These are phyloP conservation scores for Mortierella sp. DNA, from an alignment of 371 early-diverging fungal genomes.

Conservation along the genomic window DNA sequence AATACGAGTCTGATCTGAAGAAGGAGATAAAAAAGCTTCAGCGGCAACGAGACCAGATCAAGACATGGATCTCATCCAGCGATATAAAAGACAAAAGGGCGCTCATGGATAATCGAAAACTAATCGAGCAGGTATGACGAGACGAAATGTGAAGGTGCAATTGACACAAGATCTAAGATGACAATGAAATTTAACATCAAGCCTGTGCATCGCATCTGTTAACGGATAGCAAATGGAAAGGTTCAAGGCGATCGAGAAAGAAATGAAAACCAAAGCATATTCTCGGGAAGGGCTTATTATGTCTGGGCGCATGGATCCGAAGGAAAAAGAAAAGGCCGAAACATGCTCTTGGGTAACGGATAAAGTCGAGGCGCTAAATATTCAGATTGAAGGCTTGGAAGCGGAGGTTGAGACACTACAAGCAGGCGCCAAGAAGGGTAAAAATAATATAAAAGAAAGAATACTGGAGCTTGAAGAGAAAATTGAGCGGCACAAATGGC, in stretches of 20 bases:
- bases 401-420: slow-evolving; percentile 89
- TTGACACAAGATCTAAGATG: background rate
- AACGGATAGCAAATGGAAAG: slow-evolving; percentile 91
- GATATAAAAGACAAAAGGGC: slow-evolving; percentile 96
- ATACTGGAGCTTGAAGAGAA: slow-evolving; percentile 73
- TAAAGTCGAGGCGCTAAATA: slow-evolving; percentile 83
- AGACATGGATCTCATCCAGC: slow-evolving; percentile 90
- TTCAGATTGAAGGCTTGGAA: slow-evolving; percentile 91
- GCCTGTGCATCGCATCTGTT: background rate
- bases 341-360: slow-evolving; percentile 84
- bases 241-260: slow-evolving; percentile 97
- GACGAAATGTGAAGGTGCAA: background rate
- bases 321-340: slow-evolving; percentile 91
- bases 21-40: slow-evolving; percentile 98
- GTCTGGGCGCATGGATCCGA: slow-evolving; percentile 89
- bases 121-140: slow-evolving; percentile 82
- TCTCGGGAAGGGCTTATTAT: slow-evolving; percentile 93
- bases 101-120: slow-evolving; percentile 87
- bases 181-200: background rate
- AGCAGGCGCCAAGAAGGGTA: slow-evolving; percentile 77
- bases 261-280: slow-evolving; percentile 98
- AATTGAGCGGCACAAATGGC: slow-evolving; percentile 91
- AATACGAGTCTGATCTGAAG: slow-evolving; percentile 94
- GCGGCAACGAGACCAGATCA: slow-evolving; percentile 95
- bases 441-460: slow-evolving; percentile 85